phyloP scores from a whole-genome alignment of 2,329 filamentous ascomycete genomes.

The Hypoxylon sp. region DNA sequence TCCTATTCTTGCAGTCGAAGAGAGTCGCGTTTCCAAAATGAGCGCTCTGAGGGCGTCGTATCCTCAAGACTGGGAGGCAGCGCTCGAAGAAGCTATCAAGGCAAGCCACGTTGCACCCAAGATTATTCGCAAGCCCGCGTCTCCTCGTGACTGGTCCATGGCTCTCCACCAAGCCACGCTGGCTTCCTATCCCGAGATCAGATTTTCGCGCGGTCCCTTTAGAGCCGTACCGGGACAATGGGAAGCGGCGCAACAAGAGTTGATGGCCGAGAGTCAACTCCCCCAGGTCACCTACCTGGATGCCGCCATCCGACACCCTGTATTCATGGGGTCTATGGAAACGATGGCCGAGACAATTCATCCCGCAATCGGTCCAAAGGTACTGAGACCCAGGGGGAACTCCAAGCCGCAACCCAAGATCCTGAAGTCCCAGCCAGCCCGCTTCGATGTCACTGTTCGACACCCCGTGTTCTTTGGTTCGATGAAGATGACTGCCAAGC shows the following conservation, averaged over 20 bases:
- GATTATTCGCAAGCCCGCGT: constrained; percentile 28
- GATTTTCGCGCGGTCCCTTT: constrained; percentile 31
- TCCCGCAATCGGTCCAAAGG: constrained; percentile 43
- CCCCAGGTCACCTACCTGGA: constrained; percentile 35
- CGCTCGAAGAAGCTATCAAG: constrained; percentile 36
- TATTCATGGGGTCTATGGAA: constrained; percentile 42
- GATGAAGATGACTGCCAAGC: constrained; percentile 33
- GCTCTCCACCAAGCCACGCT: constrained; percentile 50
- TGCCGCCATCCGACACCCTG: constrained; percentile 45
- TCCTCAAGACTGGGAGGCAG: constrained; percentile 39
- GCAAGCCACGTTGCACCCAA: constrained; percentile 33
- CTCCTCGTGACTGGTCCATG: constrained; percentile 46
- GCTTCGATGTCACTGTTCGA: constrained; percentile 41
- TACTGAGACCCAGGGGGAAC: constrained; percentile 7
- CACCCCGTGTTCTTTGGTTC: constrained; percentile 47
- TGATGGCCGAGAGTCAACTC: constrained; percentile 30
- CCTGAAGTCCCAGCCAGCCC: neutral
- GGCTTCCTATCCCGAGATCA: constrained; percentile 42
- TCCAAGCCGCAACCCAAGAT: constrained; percentile 13
- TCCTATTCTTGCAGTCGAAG: constrained; percentile 39
- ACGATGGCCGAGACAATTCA: constrained; percentile 40
- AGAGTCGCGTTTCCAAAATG: constrained; percentile 40
- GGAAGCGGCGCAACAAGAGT: constrained; percentile 38
- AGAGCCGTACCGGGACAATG: constrained; percentile 34
- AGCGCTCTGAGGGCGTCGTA: constrained; percentile 31